Conservation (phyloP, 225 moss, liverwort and hornwort genomes). For the Pseudoscleropodium purum region DNA sequence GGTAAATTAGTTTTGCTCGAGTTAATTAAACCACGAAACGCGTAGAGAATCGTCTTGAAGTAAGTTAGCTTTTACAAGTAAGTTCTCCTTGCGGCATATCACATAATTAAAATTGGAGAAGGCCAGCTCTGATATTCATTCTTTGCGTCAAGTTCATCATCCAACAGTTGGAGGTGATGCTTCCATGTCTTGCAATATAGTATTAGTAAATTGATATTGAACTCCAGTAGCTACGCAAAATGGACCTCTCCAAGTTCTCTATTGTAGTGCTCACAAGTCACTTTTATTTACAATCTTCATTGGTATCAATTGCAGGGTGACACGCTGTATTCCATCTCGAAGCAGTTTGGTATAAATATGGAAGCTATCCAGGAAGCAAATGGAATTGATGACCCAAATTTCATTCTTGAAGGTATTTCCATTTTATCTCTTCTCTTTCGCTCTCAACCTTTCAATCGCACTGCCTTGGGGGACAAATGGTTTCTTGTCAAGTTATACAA, state of each 20-base stretch:
- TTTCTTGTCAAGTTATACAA: not conserved
- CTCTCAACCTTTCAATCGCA: not conserved
- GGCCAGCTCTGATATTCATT: not conserved
- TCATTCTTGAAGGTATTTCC: slow-evolving; percentile 43
- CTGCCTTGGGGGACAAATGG: not conserved
- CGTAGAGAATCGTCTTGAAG: not conserved
- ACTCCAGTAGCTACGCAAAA: not conserved
- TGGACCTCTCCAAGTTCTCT: not conserved
- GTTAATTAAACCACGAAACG: not conserved
- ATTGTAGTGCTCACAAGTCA: not conserved
- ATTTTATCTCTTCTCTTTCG: not conserved
- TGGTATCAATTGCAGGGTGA: slow-evolving; percentile 37
- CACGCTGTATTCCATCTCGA: slow-evolving; percentile 54
- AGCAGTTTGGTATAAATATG: slow-evolving; percentile 39
- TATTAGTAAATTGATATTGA: not conserved
- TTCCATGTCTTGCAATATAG: not conserved
- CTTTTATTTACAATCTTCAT: not conserved
- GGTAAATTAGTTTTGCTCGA: slow-evolving; percentile 7
- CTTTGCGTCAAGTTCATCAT: too few species aligned
- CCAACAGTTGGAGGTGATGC: not conserved
- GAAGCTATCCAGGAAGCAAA: slow-evolving; percentile 47
- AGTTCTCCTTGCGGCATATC: not conserved
- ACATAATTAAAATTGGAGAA: not conserved
- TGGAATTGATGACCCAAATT: slow-evolving; percentile 45
- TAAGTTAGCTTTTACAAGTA: too few species aligned